Base-by-base conservation (phyloP, 768 basidiomycete genomes). In the Phlebiopsis gigantea region DNA sequence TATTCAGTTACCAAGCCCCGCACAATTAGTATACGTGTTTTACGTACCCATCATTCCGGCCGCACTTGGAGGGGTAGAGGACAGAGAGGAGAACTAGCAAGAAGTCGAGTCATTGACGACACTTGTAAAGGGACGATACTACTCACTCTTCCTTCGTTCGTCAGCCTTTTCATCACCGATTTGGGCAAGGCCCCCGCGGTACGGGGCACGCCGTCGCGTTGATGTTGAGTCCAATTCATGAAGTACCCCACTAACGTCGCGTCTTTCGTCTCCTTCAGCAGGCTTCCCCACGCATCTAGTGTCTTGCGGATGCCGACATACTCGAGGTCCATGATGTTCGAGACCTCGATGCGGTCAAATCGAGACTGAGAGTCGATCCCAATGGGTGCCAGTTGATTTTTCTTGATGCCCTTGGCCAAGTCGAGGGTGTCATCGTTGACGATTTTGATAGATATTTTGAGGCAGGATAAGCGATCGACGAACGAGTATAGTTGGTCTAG, bases 261-360 rank as follows among this genome's bases (percentile, higher is more conserved):
- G 15, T 56, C 51, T 17, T 39, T 34, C 17, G 63, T 72, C 5
- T 64, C 58, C n/a, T 62, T 61, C 26, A 81, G 68, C 4, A 79
- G 53, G 12, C 73, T 70, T 0, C 64, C 67, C 79, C 78, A 79
- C 1, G 60, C 34, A 4, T 59, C 54, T 5, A 77, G 58, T 21
- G 76, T 69, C 1, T 46, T 21, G 17, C 50, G 57, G 15, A 77
- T 65, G 7, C 78, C 78, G 22, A 71, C 69, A 41, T 78, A 79
- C 17, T 75, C 71, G 7, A 46, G 48, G 51, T 81, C 78, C 54
- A 78, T 52, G 43, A 78, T 75, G 56, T 79, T 81, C 4, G 80
- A 79, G 10, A 77, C 75, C n/a, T 78, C 73, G 43, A 81, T 73
- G 1, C 80, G 72, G 57, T 81, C 76, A 48, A 79, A 81, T 19